phyloP scores from a whole-genome alignment of 225 moss, liverwort and hornwort species.

The Pseudisothecium myosuroides region DNA sequence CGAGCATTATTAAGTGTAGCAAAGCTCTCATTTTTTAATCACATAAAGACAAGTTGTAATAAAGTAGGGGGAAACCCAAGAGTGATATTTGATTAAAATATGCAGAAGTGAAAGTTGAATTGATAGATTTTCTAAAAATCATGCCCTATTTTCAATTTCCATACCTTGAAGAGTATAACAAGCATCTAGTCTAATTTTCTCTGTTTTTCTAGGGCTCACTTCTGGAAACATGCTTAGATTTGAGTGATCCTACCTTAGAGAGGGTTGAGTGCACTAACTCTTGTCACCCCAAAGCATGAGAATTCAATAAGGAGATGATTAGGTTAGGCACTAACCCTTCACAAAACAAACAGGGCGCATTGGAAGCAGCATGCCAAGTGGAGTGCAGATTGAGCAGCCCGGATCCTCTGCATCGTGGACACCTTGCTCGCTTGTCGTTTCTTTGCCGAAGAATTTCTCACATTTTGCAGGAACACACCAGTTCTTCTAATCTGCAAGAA shows the following conservation, averaged over 20 bases:
- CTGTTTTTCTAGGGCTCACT: rapidly evolving
- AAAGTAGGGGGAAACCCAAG: not conserved
- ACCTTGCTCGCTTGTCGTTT: constrained; percentile 43
- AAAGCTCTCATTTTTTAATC: not conserved
- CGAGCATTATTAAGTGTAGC: not conserved
- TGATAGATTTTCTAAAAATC: not conserved
- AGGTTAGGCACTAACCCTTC: constrained; percentile 44
- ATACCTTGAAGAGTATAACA: not conserved
- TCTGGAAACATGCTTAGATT: not conserved
- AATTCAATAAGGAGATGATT: not conserved
- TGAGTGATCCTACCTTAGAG: not conserved
- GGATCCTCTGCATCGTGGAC: constrained; percentile 57
- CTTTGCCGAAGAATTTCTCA: constrained; percentile 18
- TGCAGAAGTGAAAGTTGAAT: not conserved
- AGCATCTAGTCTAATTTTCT: not conserved
- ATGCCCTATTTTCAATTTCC: not conserved
- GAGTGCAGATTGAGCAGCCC: constrained; percentile 25
- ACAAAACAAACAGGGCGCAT: constrained; percentile 62
- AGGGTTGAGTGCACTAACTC: not conserved
- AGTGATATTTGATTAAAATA: not conserved
- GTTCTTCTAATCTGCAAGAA: constrained; percentile 36
- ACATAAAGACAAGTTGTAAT: not conserved
- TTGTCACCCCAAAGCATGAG: not conserved
- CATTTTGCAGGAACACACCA: constrained; percentile 21
- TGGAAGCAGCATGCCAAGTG: constrained; percentile 9